These are phyloP conservation scores for Hypsizygus ulmarius DNA, from an alignment of 1,284 basidiomycete species.

Conservation along the genomic window DNA sequence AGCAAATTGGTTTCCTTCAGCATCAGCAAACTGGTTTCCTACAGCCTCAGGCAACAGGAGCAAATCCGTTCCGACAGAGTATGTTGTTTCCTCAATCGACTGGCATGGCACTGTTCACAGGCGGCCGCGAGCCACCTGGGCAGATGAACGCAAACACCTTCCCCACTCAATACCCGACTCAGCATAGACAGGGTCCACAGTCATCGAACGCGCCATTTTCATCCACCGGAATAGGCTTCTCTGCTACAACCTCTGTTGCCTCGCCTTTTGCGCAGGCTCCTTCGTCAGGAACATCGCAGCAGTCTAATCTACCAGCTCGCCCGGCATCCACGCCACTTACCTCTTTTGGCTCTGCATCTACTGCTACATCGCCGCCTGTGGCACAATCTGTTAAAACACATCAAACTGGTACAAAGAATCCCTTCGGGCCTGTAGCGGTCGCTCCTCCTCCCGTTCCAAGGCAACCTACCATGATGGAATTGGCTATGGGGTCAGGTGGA, in stretches of 20 bases:
- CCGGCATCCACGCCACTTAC: constrained; percentile 70
- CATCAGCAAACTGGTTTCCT: constrained; percentile 37
- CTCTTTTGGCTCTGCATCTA: constrained; percentile 28
- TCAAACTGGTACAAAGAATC: constrained; percentile 92
- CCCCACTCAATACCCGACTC: constrained; percentile 6
- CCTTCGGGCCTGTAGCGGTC: constrained; percentile 79
- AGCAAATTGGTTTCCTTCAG: constrained; percentile 11
- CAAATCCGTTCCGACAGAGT: constrained; percentile 71
- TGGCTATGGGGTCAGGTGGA: constrained; percentile 54
- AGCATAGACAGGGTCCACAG: neutral
- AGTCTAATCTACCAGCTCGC: constrained; percentile 41
- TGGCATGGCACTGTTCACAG: constrained; percentile 49
- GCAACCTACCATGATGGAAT: constrained; percentile 77
- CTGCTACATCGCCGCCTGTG: constrained; percentile 39
- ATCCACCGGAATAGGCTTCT: constrained; percentile 16
- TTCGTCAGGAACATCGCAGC: constrained; percentile 10
- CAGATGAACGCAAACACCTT: constrained; percentile 14
- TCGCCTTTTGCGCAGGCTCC: constrained; percentile 18
- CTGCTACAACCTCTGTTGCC: constrained; percentile 14
- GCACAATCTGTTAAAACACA: constrained; percentile 77
- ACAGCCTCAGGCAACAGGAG: constrained; percentile 64
- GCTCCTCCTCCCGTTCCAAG: constrained; percentile 72
- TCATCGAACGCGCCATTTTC: constrained; percentile 16
- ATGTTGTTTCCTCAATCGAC: constrained; percentile 69
- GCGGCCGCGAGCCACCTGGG: constrained; percentile 8